Base-by-base conservation (phyloP, 768 basidiomycete genomes). In the Boletus huronensis region DNA sequence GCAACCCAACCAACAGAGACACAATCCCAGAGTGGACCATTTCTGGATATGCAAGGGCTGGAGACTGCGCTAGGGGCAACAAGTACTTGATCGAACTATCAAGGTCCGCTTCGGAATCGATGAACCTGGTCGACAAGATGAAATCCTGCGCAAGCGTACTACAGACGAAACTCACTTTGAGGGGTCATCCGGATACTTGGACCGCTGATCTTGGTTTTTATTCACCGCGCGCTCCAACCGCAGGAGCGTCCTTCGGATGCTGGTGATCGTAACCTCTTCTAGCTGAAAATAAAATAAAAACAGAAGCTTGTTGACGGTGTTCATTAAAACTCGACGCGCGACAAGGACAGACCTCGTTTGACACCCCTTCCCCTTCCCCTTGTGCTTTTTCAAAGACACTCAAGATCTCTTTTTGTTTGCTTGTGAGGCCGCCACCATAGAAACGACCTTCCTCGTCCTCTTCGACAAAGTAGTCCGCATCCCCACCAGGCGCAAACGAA, bases 81-180 rank as follows among this genome's bases (percentile, higher is more conserved):
- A 99, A 73, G 1, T 84, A 80, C 70, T 96, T 95, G 51, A 98
- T 82, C 8, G 93, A 83, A 52, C 78, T 76, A 66, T 98, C 94
- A 6, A 99, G 82, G 66, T 97, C 93, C 25, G 93, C 91, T 77
- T 99, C 97, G 1, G 97, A 98, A 69, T 98, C 97, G 62, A 99
- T 98, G 78, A 98, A 99, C 71, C 96, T 98, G 46, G 21, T 26
- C 9, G 32, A 31, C n/a, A 19, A n/a, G 9, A 38, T 38, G 8
- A 40, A n/a, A 58, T 43, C 38, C 4, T n/a, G 21, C 10, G n/a
- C 44, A 23, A 38, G n/a, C 10, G 6, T 3, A n/a, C 1, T 17
- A 19, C 41, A 46, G 6, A 9, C 7, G 11, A 16, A 43, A 46
- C 79, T 55, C 60, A 95, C 95, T 89, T 97, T 41, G 93, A 81